These are phyloP conservation scores for Puccinia novopanici DNA, from an alignment of 1,284 basidiomycete genomes.

Conservation along the genomic window DNA sequence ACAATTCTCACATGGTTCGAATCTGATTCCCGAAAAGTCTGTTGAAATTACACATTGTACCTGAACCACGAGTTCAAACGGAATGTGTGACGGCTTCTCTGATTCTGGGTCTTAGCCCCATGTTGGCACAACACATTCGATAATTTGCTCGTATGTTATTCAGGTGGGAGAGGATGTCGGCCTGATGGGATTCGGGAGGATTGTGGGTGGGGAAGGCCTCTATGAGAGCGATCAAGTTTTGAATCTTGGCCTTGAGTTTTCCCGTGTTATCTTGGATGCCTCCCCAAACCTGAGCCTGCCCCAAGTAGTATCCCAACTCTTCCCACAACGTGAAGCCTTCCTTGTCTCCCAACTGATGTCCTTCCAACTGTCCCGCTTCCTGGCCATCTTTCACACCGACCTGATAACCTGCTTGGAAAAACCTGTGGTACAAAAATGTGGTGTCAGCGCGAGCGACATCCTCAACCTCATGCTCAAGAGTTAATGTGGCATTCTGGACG, in stretches of 20 bases:
- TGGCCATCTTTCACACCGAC: slow-evolving; percentile 22
- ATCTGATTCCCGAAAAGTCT: background rate
- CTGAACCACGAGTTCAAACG: background rate
- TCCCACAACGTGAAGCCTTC: slow-evolving; percentile 35
- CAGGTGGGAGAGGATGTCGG: background rate
- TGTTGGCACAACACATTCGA: slow-evolving; percentile 36
- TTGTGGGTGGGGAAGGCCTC: slow-evolving; percentile 33
- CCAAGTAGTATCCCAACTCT: slow-evolving; percentile 33
- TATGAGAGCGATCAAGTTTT: slow-evolving; percentile 17
- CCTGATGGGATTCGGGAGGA: background rate
- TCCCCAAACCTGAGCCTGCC: slow-evolving; percentile 26
- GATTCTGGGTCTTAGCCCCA: slow-evolving; percentile 29
- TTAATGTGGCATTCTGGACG: no score
- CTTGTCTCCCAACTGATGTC: slow-evolving; percentile 16
- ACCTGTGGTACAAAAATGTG: background rate
- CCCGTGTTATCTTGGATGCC: slow-evolving; percentile 7
- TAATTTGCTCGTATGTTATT: slow-evolving; percentile 31
- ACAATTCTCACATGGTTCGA: background rate
- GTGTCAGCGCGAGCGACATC: no score
- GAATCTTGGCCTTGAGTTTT: slow-evolving; percentile 16
- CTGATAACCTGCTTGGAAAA: slow-evolving; percentile 35
- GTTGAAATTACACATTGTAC: background rate
- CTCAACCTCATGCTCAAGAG: no score
- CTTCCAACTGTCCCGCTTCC: slow-evolving; percentile 23
- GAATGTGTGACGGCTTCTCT: slow-evolving; percentile 4